Evolutionary conservation across 2,329 filamentous ascomycete genomes (phyloP).

Genomic region (Ascocoryne sarcoides): DNA sequence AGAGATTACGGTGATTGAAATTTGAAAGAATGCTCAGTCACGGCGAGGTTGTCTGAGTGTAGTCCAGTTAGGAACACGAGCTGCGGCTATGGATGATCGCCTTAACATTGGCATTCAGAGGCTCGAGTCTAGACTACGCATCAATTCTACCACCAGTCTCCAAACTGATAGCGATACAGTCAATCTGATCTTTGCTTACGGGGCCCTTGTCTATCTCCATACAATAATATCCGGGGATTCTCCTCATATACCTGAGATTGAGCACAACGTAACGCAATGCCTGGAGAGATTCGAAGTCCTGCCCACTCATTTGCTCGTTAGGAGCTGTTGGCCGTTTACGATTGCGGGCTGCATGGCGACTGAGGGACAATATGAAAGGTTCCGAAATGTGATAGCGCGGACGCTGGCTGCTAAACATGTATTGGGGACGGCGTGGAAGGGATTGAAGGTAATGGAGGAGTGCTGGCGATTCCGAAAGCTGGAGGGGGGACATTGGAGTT

Average conservation of each 20-base stretch:
- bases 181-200: conserved; percentile 1
- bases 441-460: conserved; percentile 6
- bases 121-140: not conserved
- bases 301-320: not conserved
- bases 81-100: not conserved
- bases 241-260: not conserved
- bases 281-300: conserved; percentile 2
- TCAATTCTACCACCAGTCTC: not conserved
- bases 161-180: not conserved
- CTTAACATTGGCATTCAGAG: not conserved
- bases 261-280: not conserved
- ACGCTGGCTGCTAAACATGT: not conserved
- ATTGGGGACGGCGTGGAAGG: conserved; percentile 1
- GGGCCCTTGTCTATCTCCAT: conserved; percentile 3
- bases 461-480: conserved; percentile 41
- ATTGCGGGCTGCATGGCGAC: conserved; percentile 5
- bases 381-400: not conserved
- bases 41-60: not conserved
- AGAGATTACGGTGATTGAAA: conserved; percentile 1
- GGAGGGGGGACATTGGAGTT: conserved; percentile 34
- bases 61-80: not conserved
- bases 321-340: conserved; percentile 2
- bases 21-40: conserved; percentile 2
- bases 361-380: not conserved
- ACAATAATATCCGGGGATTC: not conserved